Conservation (phyloP, 805 yeast species). For the Cyberlindnera sargentensis region DNA sequence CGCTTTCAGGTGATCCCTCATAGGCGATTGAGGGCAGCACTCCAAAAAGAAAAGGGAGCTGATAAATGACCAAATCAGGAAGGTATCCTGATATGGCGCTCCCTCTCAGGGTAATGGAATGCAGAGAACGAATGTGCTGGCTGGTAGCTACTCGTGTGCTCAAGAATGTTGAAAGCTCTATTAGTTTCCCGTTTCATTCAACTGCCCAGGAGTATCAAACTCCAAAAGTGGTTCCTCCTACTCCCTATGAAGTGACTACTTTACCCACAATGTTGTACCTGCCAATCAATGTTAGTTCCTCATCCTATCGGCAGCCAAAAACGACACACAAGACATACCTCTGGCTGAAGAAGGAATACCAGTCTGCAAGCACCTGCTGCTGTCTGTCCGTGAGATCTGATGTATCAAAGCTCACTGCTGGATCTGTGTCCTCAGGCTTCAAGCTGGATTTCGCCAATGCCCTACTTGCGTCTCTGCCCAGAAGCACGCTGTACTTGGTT, state of each 20-base stretch:
- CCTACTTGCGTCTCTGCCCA: conserved; percentile 72
- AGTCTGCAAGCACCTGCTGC: conserved; percentile 56
- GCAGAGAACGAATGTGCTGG: too few relatives aligned
- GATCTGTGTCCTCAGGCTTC: conserved; percentile 43
- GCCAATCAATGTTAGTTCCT: conserved; percentile 3
- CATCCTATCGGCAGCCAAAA: neutral
- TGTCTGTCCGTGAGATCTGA: conserved; percentile 53
- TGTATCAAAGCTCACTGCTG: conserved; percentile 38
- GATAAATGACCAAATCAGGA: too few relatives aligned
- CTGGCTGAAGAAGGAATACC: conserved; percentile 60
- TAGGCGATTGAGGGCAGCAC: too few relatives aligned
- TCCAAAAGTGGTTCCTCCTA: too few relatives aligned
- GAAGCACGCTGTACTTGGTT: conserved; percentile 60
- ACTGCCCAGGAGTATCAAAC: neutral
- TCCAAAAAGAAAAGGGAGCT: too few relatives aligned
- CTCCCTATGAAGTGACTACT: conserved; percentile 2
- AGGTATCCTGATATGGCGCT: too few relatives aligned
- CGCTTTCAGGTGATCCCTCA: too few relatives aligned
- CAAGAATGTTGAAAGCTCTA: too few relatives aligned
- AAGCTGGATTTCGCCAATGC: conserved; percentile 67
- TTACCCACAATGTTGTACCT: conserved; percentile 15
- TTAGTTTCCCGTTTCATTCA: neutral
- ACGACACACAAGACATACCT: conserved; percentile 27
- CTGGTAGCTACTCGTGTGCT: too few relatives aligned
- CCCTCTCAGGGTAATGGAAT: too few relatives aligned